These are phyloP conservation scores for Solanum tacnaense DNA, from an alignment of 257 asterid genomes.

Conservation along the genomic window DNA sequence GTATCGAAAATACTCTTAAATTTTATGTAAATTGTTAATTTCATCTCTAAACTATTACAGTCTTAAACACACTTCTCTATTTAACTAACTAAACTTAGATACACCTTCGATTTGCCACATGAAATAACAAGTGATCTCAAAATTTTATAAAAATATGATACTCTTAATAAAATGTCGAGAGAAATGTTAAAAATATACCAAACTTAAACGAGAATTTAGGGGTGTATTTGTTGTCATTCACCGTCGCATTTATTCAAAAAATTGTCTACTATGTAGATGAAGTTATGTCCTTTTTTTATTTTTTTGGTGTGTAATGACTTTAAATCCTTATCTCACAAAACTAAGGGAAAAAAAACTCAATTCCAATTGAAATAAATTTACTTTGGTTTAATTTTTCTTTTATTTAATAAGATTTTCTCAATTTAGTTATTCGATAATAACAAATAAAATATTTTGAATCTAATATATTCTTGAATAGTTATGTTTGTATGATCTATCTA, in stretches of 20 bases:
- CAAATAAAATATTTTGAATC: neutral
- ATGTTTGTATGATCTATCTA: neutral
- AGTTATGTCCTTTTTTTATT: neutral
- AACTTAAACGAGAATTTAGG: neutral
- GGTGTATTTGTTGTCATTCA: neutral
- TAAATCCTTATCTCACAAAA: neutral
- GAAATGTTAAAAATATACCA: no score
- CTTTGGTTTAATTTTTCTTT: neutral
- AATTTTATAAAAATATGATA: no score
- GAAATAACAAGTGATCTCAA: neutral
- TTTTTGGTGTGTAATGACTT: neutral
- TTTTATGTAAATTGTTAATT: no score
- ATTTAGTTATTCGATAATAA: neutral
- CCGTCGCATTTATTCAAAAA: neutral
- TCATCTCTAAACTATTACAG: no score
- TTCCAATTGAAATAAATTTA: neutral
- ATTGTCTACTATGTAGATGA: neutral
- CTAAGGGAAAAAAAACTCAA: neutral
- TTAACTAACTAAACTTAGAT: no score
- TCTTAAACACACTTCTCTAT: no score
- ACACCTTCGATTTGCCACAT: no score
- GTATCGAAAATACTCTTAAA: no score
- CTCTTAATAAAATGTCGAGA: neutral
- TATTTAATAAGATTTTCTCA: neutral
- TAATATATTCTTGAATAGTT: neutral